Evolutionary conservation across 805 yeast species (phyloP), one percentile per base, ranked within the genome.

Genomic region (Kuraishia ogatae): DNA sequence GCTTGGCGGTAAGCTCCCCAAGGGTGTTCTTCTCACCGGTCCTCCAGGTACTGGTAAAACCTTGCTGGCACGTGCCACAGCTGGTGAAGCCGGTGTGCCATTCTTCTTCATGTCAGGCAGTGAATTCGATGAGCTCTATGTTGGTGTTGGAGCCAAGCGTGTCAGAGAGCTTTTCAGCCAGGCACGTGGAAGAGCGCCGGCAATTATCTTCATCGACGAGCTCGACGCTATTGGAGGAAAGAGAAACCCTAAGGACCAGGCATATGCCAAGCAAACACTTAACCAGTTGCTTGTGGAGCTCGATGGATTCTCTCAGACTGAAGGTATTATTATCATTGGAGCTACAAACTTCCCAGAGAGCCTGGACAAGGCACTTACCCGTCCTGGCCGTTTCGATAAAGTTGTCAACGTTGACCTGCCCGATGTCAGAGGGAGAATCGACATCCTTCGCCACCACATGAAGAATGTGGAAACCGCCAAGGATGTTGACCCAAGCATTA

Each of bases 1-100:
- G 1, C 79, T 94, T 52, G 99, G 99, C 61, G 99, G 99, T 53
- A 92, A 92, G 70, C 78, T 94, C 64, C 98, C 99, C 56, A 94
- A 93, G 69, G 99, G 99, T 77, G 96, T 94, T 6, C 75, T 94
- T 57, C 77, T 93, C 60, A 94, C 98, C 13, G 99, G 99, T 50
- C 99, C 99, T 46, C 99, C 99, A 48, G 99, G 99, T 72, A 93
- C 99, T 5, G 99, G 99, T 81, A 93, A 94, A 70, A 94, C 99
- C 1, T 76, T 93, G 61, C 80, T 94, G 60, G 98, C 98, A 0
- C 83, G 98, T 64, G 98, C 99, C 28, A 96, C 97, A 29, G 99
- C 99, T 7, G 98, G 98, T 60, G 98, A 93, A 72, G 98, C 99
- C 6, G 98, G 97, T 55, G 98, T 94, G 23, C 99, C 98, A 49